These are phyloP conservation scores for Paratinospora sagittata DNA, from an alignment of 164 flowering plant species.

Conservation along the genomic window DNA sequence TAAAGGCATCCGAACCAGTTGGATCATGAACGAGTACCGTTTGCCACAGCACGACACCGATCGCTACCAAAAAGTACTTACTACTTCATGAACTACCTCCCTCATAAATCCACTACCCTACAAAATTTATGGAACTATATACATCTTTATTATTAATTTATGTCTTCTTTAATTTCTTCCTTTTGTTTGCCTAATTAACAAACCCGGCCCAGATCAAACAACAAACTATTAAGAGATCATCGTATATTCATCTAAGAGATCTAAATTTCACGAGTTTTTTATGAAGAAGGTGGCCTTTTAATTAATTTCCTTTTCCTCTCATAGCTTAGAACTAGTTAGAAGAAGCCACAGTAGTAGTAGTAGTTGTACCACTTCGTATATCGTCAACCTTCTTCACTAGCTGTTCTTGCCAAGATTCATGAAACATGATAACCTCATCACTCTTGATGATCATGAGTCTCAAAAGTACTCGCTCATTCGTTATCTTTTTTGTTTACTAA, in stretches of 20 bases:
- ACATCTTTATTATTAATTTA: too few relatives aligned
- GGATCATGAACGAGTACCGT: constrained; percentile 99
- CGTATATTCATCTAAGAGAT: background rate
- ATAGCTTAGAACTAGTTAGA: too few relatives aligned
- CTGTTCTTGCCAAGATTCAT: background rate
- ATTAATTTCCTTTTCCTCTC: too few relatives aligned
- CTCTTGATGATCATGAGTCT: too few relatives aligned
- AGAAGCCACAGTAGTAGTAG: too few relatives aligned
- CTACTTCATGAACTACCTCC: background rate
- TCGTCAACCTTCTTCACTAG: too few relatives aligned
- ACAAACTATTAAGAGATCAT: background rate
- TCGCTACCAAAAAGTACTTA: constrained; percentile 57
- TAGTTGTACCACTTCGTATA: too few relatives aligned
- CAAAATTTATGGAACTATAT: background rate
- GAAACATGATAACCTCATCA: too few relatives aligned
- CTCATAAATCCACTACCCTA: background rate
- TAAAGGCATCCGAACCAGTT: constrained; percentile 83
- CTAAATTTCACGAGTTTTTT: too few relatives aligned
- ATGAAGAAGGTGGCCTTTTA: too few relatives aligned
- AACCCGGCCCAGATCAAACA: background rate
- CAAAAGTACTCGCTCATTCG: background rate
- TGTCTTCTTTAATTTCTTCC: background rate
- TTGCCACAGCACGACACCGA: constrained; percentile 90
- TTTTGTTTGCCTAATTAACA: background rate
- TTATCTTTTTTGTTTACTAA: background rate